A percentile compares a stretch with the other conserved stretches of the same genome.
phyloP scores from a whole-genome alignment of 495 filamentous ascomycete species.

The Penicillium diatomitis region DNA sequence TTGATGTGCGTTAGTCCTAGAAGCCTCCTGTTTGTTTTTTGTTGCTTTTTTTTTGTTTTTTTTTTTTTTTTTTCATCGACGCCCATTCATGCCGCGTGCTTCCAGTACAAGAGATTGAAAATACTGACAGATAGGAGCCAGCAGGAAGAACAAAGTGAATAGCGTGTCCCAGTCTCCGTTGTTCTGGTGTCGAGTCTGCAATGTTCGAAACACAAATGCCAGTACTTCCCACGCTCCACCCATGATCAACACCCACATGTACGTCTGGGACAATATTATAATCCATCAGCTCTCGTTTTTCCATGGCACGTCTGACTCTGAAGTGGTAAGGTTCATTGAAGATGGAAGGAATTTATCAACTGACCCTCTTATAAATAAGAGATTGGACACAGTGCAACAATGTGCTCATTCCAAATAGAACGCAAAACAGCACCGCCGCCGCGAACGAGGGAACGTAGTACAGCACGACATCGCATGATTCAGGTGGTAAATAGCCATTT shows the following conservation, averaged over 20 bases:
- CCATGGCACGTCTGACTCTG: no score
- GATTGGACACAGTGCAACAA: conserved; percentile 27
- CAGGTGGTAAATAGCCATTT: conserved; percentile 26
- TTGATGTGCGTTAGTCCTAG: background rate
- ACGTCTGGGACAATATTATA: conserved; percentile 18
- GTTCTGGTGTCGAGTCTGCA: conserved; percentile 18
- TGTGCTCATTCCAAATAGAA: conserved; percentile 24
- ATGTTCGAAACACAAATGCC: conserved; percentile 29
- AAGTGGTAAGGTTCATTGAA: background rate
- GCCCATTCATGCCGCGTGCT: no score
- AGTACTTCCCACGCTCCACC: conserved; percentile 35
- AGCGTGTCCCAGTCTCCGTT: conserved; percentile 2
- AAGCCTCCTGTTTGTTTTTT: no score
- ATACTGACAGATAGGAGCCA: conserved; percentile 19
- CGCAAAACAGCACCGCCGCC: conserved; percentile 27
- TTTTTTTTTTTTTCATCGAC: no score
- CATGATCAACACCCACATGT: conserved; percentile 48
- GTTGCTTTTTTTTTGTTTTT: no score
- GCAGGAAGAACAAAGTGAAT: conserved; percentile 18
- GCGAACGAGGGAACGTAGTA: conserved; percentile 23
- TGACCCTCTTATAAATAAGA: conserved; percentile 19
- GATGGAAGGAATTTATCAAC: background rate
- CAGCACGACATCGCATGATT: conserved; percentile 17
- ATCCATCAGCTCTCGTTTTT: no score
- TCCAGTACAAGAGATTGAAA: no score